A percentile compares a stretch with the other conserved stretches of the same genome.
These are phyloP conservation scores for Dactylellina sp. DNA, from an alignment of 2,329 filamentous ascomycete species.

Conservation along the genomic window DNA sequence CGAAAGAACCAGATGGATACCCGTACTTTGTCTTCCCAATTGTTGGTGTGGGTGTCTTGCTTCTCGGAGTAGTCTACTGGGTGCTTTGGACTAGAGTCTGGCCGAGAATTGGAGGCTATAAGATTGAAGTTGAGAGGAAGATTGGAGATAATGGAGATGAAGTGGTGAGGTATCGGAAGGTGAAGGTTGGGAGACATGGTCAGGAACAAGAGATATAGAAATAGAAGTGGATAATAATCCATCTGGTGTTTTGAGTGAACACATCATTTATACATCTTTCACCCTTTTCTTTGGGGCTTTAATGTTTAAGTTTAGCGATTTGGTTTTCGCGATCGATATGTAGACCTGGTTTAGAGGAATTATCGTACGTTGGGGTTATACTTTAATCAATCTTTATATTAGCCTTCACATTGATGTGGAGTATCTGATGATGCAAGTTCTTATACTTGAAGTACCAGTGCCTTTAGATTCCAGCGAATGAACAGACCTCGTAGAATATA, in stretches of 20 bases:
- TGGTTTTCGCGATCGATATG: too few species aligned
- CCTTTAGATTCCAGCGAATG: too few species aligned
- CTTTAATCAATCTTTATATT: too few species aligned
- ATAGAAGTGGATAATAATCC: too few species aligned
- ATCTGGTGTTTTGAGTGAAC: neutral
- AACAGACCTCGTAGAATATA: too few species aligned
- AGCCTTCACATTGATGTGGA: too few species aligned
- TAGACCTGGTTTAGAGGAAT: too few species aligned
- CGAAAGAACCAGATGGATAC: slow-evolving; percentile 66
- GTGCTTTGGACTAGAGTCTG: slow-evolving; percentile 68
- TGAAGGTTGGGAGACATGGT: slow-evolving; percentile 57
- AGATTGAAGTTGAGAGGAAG: slow-evolving; percentile 66
- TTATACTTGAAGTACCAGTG: too few species aligned
- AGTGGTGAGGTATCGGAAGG: slow-evolving; percentile 65
- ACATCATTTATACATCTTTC: neutral
- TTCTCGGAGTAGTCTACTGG: slow-evolving; percentile 70
- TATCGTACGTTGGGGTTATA: too few species aligned
- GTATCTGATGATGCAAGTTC: too few species aligned
- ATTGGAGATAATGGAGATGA: slow-evolving; percentile 64
- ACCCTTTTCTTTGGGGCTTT: neutral
- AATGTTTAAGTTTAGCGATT: neutral
- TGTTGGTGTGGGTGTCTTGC: slow-evolving; percentile 68
- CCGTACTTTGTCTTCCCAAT: slow-evolving; percentile 71
- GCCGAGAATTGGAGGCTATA: slow-evolving; percentile 68
- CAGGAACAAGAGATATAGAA: slow-evolving; percentile 12